Percentiles rank a stretch among this genome's conserved stretches.
Conservation (phyloP, 1,284 basidiomycete species). For the Ustilago xerochloae region DNA sequence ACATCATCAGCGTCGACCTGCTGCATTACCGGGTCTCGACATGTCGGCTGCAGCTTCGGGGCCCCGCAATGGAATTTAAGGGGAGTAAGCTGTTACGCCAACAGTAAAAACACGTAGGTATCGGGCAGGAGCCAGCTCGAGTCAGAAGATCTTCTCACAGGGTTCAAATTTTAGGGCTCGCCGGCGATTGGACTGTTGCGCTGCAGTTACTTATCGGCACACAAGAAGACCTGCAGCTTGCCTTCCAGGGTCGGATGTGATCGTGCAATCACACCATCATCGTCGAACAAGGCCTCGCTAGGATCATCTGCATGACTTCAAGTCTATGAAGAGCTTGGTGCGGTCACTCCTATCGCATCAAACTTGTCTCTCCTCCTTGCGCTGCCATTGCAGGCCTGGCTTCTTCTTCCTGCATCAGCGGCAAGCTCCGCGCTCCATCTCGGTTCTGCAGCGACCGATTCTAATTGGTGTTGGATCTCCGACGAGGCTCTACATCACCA, state of each 20-base stretch:
- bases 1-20: too few relatives aligned
- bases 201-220: background rate
- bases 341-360: background rate
- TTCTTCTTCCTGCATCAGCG: background rate
- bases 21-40: background rate
- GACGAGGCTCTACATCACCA: background rate
- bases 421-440: background rate
- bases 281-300: background rate
- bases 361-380: background rate
- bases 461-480: background rate
- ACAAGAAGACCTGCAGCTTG: background rate
- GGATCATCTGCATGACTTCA: background rate
- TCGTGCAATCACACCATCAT: background rate
- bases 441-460: background rate
- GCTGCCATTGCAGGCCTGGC: background rate
- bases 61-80: background rate
- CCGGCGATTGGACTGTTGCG: background rate
- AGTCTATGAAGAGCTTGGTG: constrained; percentile 18
- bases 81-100: background rate
- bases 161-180: background rate
- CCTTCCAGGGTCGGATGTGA: background rate
- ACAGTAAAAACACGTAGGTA: background rate
- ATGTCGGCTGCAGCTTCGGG: background rate
- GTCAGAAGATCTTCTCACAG: background rate
- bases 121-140: background rate